Evolutionary conservation across 2,329 filamentous ascomycete genomes (phyloP), one percentile per base, ranked within the genome.

Genomic region (Cryphonectria nitschkei): DNA sequence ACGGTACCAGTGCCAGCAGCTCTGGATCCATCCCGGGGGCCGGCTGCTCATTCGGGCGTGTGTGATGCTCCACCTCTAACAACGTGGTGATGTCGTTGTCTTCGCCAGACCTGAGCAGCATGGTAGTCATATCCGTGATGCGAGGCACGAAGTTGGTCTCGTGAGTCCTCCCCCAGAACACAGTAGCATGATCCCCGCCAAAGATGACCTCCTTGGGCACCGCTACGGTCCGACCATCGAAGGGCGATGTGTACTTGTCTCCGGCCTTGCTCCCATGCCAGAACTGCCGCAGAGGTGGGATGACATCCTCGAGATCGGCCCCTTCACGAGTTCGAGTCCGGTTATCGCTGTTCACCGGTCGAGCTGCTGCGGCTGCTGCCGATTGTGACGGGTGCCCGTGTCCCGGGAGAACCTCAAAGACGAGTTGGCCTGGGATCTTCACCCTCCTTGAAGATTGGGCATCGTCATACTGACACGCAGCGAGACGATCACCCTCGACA

Each of bases 401-500:
- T 29, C 32, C 61, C 14, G 60, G 60, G 13, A 37, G 13, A 34
- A 41, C 43, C 50, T 62, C 60, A 34, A 68, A 68, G 34, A 68
- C 67, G 29, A 68, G 8, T 46, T 68, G 60, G 43, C 67, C 67
- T 3, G 67, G 67, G n/a, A 64, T 68, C 32, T 37, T 9, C 7
- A 19, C 5, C 46, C 37, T 3, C 46, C 19, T n/a, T 64, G 41
- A 32, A n/a, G 7, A 7, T 34, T 9, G 67, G 50, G n/a, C n/a
- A 9, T 52, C n/a, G 16, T 62, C 56, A 41, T 68, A 68, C 13
- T 56, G 67, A 9, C 67, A 68, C 3, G 29, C 29, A 29, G 62
- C 34, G 22, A 52, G 41, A 22, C 67, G 67, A 58, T 56, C 50
- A 3, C 43, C 60, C 34, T 79, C 78, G 4, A 80, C 69, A 66